phyloP scores from a whole-genome alignment of 2,329 filamentous ascomycete species.

The Dactylonectria macrodidyma region DNA sequence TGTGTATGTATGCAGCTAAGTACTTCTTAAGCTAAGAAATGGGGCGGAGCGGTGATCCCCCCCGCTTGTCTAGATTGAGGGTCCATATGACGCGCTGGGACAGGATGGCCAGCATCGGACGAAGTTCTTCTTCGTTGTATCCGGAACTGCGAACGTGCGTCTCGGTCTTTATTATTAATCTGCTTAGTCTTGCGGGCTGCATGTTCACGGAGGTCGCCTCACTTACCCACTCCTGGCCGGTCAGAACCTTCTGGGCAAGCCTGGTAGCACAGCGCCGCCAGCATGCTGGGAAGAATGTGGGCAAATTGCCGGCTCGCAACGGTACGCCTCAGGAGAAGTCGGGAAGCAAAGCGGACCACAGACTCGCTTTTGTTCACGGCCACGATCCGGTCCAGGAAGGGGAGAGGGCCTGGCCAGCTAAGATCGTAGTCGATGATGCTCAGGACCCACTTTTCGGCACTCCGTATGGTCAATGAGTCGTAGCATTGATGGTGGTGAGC shows the following conservation, averaged over 20 bases:
- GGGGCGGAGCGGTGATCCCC: not conserved
- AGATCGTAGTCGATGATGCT: not conserved
- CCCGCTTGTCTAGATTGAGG: not conserved
- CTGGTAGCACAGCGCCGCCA: not conserved
- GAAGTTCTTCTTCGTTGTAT: not conserved
- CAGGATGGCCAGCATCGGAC: not conserved
- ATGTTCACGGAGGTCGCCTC: too few species aligned
- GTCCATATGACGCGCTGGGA: not conserved
- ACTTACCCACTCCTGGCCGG: too few species aligned
- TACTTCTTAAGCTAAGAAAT: not conserved
- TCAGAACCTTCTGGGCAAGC: not conserved
- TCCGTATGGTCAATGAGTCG: not conserved
- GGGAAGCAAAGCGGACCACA: not conserved
- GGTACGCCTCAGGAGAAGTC: not conserved
- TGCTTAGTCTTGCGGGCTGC: not conserved
- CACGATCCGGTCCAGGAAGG: not conserved
- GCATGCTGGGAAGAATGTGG: not conserved
- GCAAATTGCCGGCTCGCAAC: not conserved
- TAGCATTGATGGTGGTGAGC: not conserved
- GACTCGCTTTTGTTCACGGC: not conserved
- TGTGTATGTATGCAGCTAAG: not conserved
- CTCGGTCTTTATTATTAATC: not conserved
- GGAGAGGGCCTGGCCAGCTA: not conserved
- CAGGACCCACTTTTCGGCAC: not conserved
- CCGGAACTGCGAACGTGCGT: not conserved